Evolutionary conservation across 106 monocot species (phyloP), one percentile per base, ranked within the genome.

Genomic region (Chionographis japonica): DNA sequence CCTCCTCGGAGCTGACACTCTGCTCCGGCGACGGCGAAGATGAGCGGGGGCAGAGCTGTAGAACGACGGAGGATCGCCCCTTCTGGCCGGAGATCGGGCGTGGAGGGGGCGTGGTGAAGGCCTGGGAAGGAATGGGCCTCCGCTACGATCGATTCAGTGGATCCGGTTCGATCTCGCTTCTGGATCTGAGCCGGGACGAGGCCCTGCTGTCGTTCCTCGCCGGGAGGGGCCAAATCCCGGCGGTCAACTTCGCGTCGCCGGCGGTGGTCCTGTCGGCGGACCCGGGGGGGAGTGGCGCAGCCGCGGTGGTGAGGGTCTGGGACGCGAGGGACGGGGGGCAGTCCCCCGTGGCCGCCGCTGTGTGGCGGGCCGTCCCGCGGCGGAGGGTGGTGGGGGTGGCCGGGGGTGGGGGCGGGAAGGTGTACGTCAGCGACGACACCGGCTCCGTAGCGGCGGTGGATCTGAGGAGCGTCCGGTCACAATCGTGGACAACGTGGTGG

Each of bases 121-220:
- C 64, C 8, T 80, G 80, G 80, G 74, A 79, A 7, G 73, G 69
- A 6, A 35, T 67, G 2, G 78, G 72, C 13, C 54, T 78, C 5
- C 62, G 72, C 15, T 54, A 60, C 42, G 66, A 72, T 36, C 59
- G 59, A 8, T 49, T 18, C 43, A 19, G n/a, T 7, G 46, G 46
- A 0, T 46, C 46, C 19, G 52, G 58, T 3, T 46, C 17, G 14
- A 40, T 61, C 18, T 66, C 66, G 40, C 40, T 78, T 36, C 8
- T 72, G 41, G 78, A 78, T 61, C 60, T 68, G 2, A 62, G 40
- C 52, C 55, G 62, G 19, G 68, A 57, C 6, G 64, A 79, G 57
- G 61, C 20, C 14, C 50, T 79, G 17, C 49, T 68, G 39, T 74
- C 79, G 3, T 79, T 73, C 72, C 38, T 13, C 55, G 15, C 40